Base-by-base conservation (phyloP, 2,329 filamentous ascomycete genomes). In the Calonectria honghensis region DNA sequence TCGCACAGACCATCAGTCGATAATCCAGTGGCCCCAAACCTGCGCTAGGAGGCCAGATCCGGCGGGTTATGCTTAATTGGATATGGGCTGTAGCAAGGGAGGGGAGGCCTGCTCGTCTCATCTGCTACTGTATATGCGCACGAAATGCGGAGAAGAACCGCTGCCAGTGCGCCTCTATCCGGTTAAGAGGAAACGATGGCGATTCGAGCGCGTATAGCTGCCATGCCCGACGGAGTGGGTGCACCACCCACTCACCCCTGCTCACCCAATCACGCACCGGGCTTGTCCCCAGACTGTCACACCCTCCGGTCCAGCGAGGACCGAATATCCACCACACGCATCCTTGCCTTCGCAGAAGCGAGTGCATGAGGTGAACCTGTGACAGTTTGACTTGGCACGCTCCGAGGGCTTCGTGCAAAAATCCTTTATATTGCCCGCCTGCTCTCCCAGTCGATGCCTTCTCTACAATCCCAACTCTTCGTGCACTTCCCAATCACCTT, bases 341-440 rank as follows among this genome's bases (percentile, higher is more conserved):
- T 68, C 65, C 65, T 68, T 68, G 65, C 65, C n/a, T 68, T 68
- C 9, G 50, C 65, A 68, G 48, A 68, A 41, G 65, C 65, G 50
- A 41, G 32, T 68, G 16, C 20, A 54, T 45, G 45, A 9, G 48
- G 48, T n/a, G 18, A 7, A 68, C 65, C 9, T 32, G 35, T 68
- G 65, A 57, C 29, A 14, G 32, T 45, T 68, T 32, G 50, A 18
- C 35, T 11, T 54, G 50, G n/a, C 50, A 27, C 24, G 9, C 50
- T 57, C 50, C 32, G 32, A 39, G 32, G 14, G 32, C 48, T 32
- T 35, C 32, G 16, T 37, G 24, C 18, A 57, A 24, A 68, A 68
- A 68, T n/a, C 24, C 16, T 27, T 54, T 57, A 57, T 52, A 68
- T 68, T 57, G 16, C 50, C 35, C 6, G n/a, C 24, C 10, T 45